Percentiles rank a stretch among this genome's conserved stretches.
Conservation (phyloP, 1,139 yeast genomes). For the Pichia sp. region DNA sequence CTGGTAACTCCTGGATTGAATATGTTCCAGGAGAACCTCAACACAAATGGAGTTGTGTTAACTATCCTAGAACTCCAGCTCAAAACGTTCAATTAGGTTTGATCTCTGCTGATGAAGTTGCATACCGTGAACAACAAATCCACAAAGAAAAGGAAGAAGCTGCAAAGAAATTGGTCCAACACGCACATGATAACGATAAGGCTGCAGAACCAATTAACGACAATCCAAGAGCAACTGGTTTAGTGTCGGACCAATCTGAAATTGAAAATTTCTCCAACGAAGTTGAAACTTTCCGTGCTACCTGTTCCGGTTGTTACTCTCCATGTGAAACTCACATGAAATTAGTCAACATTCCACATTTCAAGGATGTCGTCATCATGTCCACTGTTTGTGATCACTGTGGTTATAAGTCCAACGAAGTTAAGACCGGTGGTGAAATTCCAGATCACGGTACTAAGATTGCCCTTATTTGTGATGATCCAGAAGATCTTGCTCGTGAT, state of each 20-base stretch:
- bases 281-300: slow-evolving; percentile 89
- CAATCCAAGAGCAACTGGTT: slow-evolving; percentile 55
- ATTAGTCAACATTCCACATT: slow-evolving; percentile 94
- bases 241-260: slow-evolving; percentile 67
- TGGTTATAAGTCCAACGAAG: slow-evolving; percentile 97
- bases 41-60: slow-evolving; percentile 88
- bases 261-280: slow-evolving; percentile 85
- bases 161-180: slow-evolving; percentile 25
- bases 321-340: slow-evolving; percentile 96
- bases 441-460: slow-evolving; percentile 83
- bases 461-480: slow-evolving; percentile 75
- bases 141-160: slow-evolving; percentile 37
- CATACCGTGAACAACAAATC: slow-evolving; percentile 44
- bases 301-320: slow-evolving; percentile 86
- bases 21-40: slow-evolving; percentile 83
- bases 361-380: slow-evolving; percentile 96
- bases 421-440: slow-evolving; percentile 96
- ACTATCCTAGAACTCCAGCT: slow-evolving; percentile 83
- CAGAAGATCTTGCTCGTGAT: slow-evolving; percentile 94
- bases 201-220: slow-evolving; percentile 31
- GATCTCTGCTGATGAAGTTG: slow-evolving; percentile 74
- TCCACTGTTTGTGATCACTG: slow-evolving; percentile 90
- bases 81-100: slow-evolving; percentile 90
- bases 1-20: slow-evolving; percentile 98
- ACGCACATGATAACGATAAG: slow-evolving; percentile 21